Conservation (phyloP, 2,329 filamentous ascomycete genomes). For the Aspergillus sp. region DNA sequence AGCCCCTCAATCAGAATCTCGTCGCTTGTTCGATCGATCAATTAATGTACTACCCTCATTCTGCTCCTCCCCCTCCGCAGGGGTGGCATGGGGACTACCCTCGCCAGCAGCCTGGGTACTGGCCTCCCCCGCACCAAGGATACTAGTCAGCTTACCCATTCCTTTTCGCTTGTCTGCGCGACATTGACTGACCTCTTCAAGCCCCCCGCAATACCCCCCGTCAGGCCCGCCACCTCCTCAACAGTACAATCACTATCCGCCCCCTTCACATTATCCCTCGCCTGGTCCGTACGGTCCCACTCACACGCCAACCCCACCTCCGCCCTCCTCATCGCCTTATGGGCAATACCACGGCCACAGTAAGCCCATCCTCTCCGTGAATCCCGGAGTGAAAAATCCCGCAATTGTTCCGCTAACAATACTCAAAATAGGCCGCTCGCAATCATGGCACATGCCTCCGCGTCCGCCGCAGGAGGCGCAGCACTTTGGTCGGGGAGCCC, state of each 20-base stretch:
- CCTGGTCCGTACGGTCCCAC: conserved; percentile 8
- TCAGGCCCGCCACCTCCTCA: conserved; percentile 1
- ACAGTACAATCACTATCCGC: conserved; percentile 6
- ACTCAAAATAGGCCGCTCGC: conserved; percentile 38
- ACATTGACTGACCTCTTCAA: not conserved
- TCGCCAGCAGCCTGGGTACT: conserved; percentile 9
- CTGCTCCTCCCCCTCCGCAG: conserved; percentile 11
- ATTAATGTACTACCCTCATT: conserved; percentile 24
- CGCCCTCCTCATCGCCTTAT: conserved; percentile 12
- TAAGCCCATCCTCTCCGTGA: conserved; percentile 3
- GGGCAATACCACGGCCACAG: conserved; percentile 13
- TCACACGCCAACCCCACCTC: conserved; percentile 19
- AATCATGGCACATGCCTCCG: conserved; percentile 62
- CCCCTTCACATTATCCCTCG: conserved; percentile 1
- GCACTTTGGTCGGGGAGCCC: conserved; percentile 76
- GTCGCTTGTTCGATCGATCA: not conserved
- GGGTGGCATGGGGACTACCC: conserved; percentile 17
- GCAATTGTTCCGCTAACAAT: conserved; percentile 4
- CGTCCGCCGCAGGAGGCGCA: conserved; percentile 67
- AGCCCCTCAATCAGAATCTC: not conserved
- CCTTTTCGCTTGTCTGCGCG: not conserved
- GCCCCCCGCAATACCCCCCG: conserved; percentile 8
- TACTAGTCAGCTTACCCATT: conserved; percentile 11
- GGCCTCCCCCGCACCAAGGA: conserved; percentile 14
- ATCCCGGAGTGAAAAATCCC: not conserved